Percentiles rank a stretch among this genome's conserved stretches.
phyloP scores from a whole-genome alignment of 2,329 filamentous ascomycete genomes.

The Xylaria digitata region DNA sequence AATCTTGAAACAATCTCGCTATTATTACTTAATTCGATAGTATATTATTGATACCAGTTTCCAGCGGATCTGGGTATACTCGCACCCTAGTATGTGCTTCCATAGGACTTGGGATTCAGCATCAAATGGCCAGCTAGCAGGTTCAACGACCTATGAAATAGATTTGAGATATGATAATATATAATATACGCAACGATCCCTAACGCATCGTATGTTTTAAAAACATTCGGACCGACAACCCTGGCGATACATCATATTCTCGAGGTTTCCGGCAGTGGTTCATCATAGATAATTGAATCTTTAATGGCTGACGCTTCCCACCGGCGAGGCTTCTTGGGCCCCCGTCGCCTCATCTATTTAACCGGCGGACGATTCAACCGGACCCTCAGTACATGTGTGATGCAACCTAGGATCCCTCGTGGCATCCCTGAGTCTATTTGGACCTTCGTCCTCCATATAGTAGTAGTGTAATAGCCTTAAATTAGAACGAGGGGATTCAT shows the following conservation, averaged over 20 bases:
- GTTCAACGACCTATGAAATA: background rate
- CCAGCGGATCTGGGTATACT: slow-evolving; percentile 1
- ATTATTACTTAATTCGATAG: background rate
- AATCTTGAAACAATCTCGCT: background rate
- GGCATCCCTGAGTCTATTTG: slow-evolving; percentile 11
- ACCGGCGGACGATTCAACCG: slow-evolving; percentile 30
- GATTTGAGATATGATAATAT: slow-evolving; percentile 8
- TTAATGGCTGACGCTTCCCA: background rate
- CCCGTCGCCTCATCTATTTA: slow-evolving; percentile 30
- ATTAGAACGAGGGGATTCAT: background rate
- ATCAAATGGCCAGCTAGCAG: background rate
- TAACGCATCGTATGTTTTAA: slow-evolving; percentile 16
- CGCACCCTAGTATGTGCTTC: background rate
- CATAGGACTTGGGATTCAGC: background rate
- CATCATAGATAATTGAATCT: background rate
- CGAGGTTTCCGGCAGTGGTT: slow-evolving; percentile 7
- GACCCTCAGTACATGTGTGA: slow-evolving; percentile 15
- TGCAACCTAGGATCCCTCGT: slow-evolving; percentile 20
- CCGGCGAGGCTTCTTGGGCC: slow-evolving; percentile 10
- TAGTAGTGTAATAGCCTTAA: slow-evolving; percentile 12
- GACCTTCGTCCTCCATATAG: slow-evolving; percentile 4
- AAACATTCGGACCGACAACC: slow-evolving; percentile 44
- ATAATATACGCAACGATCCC: slow-evolving; percentile 6
- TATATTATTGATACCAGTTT: background rate
- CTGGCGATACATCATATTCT: slow-evolving; percentile 24